These are phyloP conservation scores for Tolypocladium nubicola DNA, from an alignment of 2,329 filamentous ascomycete species.

Conservation along the genomic window DNA sequence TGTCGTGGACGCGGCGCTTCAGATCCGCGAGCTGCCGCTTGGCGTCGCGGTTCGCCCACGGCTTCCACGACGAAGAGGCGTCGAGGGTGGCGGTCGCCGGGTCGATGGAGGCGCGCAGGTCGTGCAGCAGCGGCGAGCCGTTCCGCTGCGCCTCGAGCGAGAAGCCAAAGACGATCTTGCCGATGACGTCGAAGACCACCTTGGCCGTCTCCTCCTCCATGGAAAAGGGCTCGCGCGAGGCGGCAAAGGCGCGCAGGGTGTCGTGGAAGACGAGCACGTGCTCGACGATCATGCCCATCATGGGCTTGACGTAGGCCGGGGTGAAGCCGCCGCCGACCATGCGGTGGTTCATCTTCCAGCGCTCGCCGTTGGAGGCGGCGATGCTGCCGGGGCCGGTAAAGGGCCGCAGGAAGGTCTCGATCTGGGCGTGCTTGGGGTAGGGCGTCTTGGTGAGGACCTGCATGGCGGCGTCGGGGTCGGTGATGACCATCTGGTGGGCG, in stretches of 20 bases:
- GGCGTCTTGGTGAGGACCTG: constrained; percentile 10
- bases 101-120: constrained; percentile 5
- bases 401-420: constrained; percentile 1
- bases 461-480: constrained; percentile 12
- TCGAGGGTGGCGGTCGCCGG: neutral
- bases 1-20: constrained; percentile 1
- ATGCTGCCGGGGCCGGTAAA: constrained; percentile 10
- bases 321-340: constrained; percentile 13
- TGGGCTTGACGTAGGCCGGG: constrained; percentile 11
- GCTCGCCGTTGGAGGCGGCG: constrained; percentile 11
- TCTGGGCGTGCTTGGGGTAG: constrained; percentile 10
- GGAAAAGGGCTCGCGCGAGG: constrained; percentile 4
- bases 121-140: constrained; percentile 5
- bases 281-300: constrained; percentile 10
- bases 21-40: neutral
- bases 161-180: constrained; percentile 10
- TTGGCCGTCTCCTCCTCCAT: constrained; percentile 10
- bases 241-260: constrained; percentile 8
- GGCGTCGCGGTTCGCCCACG: neutral
- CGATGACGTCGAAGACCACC: constrained; percentile 10
- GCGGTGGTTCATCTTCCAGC: constrained; percentile 14
- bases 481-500: constrained; percentile 12
- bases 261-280: neutral
- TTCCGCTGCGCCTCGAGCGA: constrained; percentile 7
- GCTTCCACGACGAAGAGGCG: neutral